These are phyloP conservation scores for Cytospora piceae DNA, from an alignment of 2,329 filamentous ascomycete species.

Conservation along the genomic window DNA sequence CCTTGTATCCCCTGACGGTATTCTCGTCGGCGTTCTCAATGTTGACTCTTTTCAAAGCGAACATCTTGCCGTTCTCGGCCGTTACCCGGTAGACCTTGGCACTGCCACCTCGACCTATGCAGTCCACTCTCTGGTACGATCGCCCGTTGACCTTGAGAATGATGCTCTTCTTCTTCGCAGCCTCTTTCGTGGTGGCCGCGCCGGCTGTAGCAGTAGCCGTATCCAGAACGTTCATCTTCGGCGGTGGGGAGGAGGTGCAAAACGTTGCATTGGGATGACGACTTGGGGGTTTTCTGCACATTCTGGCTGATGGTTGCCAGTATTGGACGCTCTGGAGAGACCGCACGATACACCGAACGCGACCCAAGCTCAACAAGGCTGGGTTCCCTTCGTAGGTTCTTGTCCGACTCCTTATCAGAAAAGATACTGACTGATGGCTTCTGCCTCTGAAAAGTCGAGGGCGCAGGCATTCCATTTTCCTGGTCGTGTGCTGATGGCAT, in stretches of 20 bases:
- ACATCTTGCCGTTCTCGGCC: conserved; percentile 94
- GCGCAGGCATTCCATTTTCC: conserved; percentile 72
- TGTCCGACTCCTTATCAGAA: conserved; percentile 59
- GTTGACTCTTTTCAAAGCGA: conserved; percentile 90
- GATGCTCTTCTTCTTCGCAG: conserved; percentile 72
- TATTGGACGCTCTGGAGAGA: conserved; percentile 60
- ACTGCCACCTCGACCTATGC: conserved; percentile 88
- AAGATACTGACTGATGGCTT: conserved; percentile 50
- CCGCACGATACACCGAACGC: conserved; percentile 41
- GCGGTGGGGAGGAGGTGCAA: conserved; percentile 80
- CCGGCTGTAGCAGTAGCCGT: conserved; percentile 84
- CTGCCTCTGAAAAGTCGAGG: conserved; percentile 67
- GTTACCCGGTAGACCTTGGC: conserved; percentile 95
- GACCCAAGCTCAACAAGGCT: conserved; percentile 47
- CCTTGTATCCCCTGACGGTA: conserved; percentile 85
- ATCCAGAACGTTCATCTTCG: conserved; percentile 96
- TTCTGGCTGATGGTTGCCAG: conserved; percentile 60
- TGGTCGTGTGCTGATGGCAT: conserved; percentile 73
- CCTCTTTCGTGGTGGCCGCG: conserved; percentile 73
- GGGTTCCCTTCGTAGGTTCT: conserved; percentile 54
- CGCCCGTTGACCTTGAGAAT: conserved; percentile 90
- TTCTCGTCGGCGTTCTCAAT: conserved; percentile 86
- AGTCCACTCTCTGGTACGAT: conserved; percentile 85
- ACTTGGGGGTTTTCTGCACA: conserved; percentile 58
- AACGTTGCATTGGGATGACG: conserved; percentile 46